Evolutionary conservation across 2,329 filamentous ascomycete genomes (phyloP).

Genomic region (Trichoderma afroharzianum): DNA sequence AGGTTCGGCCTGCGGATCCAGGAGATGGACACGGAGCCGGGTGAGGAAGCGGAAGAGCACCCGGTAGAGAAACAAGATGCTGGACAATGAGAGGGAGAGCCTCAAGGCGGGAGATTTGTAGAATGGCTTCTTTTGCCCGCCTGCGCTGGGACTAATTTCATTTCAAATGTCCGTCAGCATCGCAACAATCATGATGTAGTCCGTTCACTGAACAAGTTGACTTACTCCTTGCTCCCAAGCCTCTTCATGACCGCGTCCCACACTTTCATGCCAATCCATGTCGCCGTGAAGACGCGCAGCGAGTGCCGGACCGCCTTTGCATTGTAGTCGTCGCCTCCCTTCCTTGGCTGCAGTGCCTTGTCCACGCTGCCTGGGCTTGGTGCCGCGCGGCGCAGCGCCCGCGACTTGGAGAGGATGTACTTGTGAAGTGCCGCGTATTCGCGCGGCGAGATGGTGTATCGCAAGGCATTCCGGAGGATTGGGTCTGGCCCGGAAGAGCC

Average conservation of each 20-base stretch:
- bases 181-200: background rate
- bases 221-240: conserved; percentile 47
- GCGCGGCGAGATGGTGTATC: conserved; percentile 78
- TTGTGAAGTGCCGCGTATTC: conserved; percentile 85
- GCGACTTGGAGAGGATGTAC: conserved; percentile 73
- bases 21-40: conserved; percentile 71
- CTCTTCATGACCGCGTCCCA: conserved; percentile 52
- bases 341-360: conserved; percentile 34
- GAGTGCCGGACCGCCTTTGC: conserved; percentile 67
- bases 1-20: conserved; percentile 73
- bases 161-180: conserved; percentile 11
- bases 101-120: conserved; percentile 68
- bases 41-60: conserved; percentile 87
- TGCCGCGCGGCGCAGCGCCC: conserved; percentile 50
- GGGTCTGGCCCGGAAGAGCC: conserved; percentile 48
- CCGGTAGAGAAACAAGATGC: conserved; percentile 83
- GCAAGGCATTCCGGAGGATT: conserved; percentile 77
- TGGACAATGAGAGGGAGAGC: conserved; percentile 76
- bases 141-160: conserved; percentile 10
- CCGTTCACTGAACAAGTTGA: conserved; percentile 14
- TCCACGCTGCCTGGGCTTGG: conserved; percentile 55
- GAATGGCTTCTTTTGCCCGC: conserved; percentile 48
- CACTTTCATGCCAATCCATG: conserved; percentile 60
- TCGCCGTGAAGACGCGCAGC: conserved; percentile 65
- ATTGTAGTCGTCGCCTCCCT: conserved; percentile 60